These are phyloP conservation scores for Colletotrichum sp. DNA, from an alignment of 2,329 filamentous ascomycete species.

Conservation along the genomic window DNA sequence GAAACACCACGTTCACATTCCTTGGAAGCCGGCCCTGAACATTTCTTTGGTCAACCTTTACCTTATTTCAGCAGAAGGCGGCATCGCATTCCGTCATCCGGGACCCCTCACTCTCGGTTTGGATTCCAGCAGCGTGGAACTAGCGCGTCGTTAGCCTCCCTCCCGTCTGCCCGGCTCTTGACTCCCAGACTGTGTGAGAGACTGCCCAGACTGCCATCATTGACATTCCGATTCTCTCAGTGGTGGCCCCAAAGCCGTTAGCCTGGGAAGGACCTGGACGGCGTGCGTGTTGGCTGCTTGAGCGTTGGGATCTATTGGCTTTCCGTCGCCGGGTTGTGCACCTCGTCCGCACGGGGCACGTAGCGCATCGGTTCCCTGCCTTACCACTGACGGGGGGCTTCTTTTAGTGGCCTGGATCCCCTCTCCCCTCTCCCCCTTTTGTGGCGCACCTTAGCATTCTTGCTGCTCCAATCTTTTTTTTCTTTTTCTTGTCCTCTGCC, in stretches of 20 bases:
- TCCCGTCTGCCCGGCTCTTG: background rate
- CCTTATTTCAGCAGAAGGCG: background rate
- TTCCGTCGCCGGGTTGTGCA: background rate
- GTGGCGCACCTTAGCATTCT: background rate
- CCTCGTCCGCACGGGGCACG: background rate
- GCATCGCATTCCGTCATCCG: background rate
- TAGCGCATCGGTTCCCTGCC: background rate
- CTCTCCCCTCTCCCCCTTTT: background rate
- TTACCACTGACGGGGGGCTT: background rate
- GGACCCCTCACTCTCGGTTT: background rate
- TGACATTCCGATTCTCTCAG: background rate
- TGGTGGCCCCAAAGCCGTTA: background rate
- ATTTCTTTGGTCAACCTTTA: background rate
- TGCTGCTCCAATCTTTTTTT: background rate
- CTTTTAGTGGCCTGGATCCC: background rate
- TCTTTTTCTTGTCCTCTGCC: background rate
- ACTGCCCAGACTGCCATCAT: background rate
- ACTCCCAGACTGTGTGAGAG: background rate
- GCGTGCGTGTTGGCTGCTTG: background rate
- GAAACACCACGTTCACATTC: background rate
- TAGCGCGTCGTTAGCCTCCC: background rate
- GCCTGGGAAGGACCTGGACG: constrained; percentile 8
- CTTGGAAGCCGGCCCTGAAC: background rate
- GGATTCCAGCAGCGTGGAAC: constrained; percentile 14
- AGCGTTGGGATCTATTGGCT: background rate